Percentiles rank a stretch among this genome's conserved stretches.
These are phyloP conservation scores for Phycomyces blakesleeanus DNA, from an alignment of 192 early-diverging fungal species.

Conservation along the genomic window DNA sequence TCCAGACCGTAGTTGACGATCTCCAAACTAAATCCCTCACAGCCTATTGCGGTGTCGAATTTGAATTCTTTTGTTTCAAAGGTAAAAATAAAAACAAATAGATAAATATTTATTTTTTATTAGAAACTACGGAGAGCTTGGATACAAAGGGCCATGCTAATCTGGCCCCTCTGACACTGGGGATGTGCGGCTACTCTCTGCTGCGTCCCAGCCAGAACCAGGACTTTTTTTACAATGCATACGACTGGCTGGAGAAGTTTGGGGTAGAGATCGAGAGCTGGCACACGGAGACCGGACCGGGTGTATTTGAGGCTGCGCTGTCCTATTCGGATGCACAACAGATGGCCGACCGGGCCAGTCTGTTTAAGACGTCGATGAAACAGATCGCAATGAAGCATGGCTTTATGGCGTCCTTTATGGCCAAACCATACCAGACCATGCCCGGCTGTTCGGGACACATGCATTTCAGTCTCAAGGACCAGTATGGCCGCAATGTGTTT, in stretches of 20 bases:
- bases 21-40: conserved; percentile 36
- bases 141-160: conserved; percentile 54
- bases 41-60: conserved; percentile 57
- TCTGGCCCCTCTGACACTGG: conserved; percentile 60
- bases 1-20: conserved; percentile 45
- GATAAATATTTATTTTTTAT: neutral
- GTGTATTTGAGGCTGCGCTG: conserved; percentile 78
- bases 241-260: conserved; percentile 56
- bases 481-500: conserved; percentile 51
- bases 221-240: conserved; percentile 67
- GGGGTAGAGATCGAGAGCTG: conserved; percentile 67
- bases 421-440: conserved; percentile 66
- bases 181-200: conserved; percentile 82
- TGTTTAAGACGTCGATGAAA: conserved; percentile 76
- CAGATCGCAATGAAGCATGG: conserved; percentile 65
- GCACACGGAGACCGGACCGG: conserved; percentile 83
- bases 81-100: conserved; percentile 37
- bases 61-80: conserved; percentile 79
- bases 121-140: conserved; percentile 70
- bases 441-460: conserved; percentile 82
- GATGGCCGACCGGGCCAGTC: conserved; percentile 66
- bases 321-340: conserved; percentile 56
- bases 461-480: conserved; percentile 64
- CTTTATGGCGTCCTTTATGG: conserved; percentile 81
- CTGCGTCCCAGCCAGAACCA: conserved; percentile 63